Percentiles rank a stretch among this genome's conserved stretches.
phyloP scores from a whole-genome alignment of 768 basidiomycete genomes.

The Boletus subcaerulescens region DNA sequence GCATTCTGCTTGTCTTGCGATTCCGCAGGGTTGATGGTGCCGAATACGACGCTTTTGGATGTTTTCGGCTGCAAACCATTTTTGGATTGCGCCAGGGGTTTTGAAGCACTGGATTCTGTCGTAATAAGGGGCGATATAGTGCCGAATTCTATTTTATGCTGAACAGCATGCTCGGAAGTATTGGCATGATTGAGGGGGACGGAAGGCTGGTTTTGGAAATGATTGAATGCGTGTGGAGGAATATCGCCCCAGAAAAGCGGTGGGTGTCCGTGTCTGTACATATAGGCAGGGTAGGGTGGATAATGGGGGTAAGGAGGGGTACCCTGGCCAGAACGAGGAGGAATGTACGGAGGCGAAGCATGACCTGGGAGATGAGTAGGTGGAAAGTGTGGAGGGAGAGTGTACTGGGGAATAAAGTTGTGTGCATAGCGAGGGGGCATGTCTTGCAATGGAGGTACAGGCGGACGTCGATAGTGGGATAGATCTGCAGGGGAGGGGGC shows the following conservation, averaged over 20 bases:
- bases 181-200: conserved; percentile 6
- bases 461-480: conserved; percentile 18
- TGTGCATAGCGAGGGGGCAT: conserved; percentile 21
- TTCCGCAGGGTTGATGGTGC: conserved; percentile 42
- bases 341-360: conserved; percentile 22
- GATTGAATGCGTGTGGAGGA: conserved; percentile 9
- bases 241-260: conserved; percentile 39
- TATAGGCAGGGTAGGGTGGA: conserved; percentile 33
- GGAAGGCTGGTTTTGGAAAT: conserved; percentile 19
- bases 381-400: conserved; percentile 15
- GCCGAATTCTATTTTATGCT: conserved; percentile 16
- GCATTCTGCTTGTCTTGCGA: conserved; percentile 4
- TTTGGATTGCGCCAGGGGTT: conserved; percentile 1
- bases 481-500: conserved; percentile 8
- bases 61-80: conserved; percentile 6
- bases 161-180: conserved; percentile 11
- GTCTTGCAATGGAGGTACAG: conserved; percentile 20
- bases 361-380: conserved; percentile 22
- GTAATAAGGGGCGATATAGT: conserved; percentile 13
- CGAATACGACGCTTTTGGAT: conserved; percentile 45
- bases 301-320: conserved; percentile 37
- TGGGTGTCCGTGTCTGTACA: conserved; percentile 35
- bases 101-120: conserved; percentile 9
- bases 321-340: conserved; percentile 26
- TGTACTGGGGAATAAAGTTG: conserved; percentile 14